Evolutionary conservation across 1,284 basidiomycete species (phyloP).

Genomic region (Irpex sp.): DNA sequence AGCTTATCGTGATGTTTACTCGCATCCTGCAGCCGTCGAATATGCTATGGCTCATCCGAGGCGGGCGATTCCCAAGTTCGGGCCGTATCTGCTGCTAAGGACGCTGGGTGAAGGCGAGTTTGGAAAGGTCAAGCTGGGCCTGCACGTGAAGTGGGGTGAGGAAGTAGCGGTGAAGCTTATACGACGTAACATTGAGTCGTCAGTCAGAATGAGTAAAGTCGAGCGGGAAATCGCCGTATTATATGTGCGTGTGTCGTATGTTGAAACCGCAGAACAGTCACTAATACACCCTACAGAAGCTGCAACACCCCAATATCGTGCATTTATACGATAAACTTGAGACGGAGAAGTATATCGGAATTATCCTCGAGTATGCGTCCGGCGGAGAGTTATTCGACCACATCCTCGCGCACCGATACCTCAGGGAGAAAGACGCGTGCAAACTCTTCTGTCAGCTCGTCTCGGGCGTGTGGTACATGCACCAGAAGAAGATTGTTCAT

Average conservation of each 20-base stretch:
- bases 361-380: constrained; percentile 97
- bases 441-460: constrained; percentile 98
- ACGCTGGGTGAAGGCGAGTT: constrained; percentile 99
- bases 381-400: constrained; percentile 99
- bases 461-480: constrained; percentile 98
- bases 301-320: constrained; percentile 98
- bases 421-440: constrained; percentile 93
- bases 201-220: constrained; percentile 90
- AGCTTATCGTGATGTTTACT: constrained; percentile 68
- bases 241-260: constrained; percentile 55
- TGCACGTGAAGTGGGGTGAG: constrained; percentile 93
- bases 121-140: constrained; percentile 97
- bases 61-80: constrained; percentile 88
- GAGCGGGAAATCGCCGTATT: constrained; percentile 98
- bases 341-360: constrained; percentile 99
- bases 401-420: constrained; percentile 96
- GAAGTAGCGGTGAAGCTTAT: constrained; percentile 99
- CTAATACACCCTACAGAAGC: constrained; percentile 49
- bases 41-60: constrained; percentile 82
- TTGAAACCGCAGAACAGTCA: constrained; percentile 5
- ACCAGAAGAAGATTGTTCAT: constrained; percentile 98
- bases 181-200: constrained; percentile 86
- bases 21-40: constrained; percentile 84
- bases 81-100: constrained; percentile 92
- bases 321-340: constrained; percentile 98